These are phyloP conservation scores for Vinca minor DNA, from an alignment of 257 asterid species.

Conservation along the genomic window DNA sequence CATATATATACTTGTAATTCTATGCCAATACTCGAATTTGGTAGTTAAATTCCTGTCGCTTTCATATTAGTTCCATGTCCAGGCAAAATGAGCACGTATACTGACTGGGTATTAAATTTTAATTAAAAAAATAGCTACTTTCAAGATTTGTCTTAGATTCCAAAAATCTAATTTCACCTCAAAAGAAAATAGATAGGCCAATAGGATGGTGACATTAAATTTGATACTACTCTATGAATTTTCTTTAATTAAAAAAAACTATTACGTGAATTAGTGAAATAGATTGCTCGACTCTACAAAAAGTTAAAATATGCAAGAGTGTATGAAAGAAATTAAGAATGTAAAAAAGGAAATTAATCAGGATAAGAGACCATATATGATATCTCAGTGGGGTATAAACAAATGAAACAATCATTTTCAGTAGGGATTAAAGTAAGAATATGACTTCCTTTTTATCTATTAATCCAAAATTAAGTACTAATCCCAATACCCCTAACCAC, in stretches of 20 bases:
- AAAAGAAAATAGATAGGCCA: too few species aligned
- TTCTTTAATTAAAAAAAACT: too few species aligned
- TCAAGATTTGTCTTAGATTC: too few species aligned
- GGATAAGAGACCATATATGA: neutral
- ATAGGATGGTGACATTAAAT: too few species aligned
- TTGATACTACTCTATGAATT: too few species aligned
- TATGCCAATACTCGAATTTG: too few species aligned
- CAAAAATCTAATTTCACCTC: too few species aligned
- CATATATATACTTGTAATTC: neutral
- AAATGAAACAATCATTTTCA: constrained; percentile 16
- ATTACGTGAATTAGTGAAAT: neutral
- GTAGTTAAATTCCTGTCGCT: too few species aligned
- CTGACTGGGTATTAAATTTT: too few species aligned
- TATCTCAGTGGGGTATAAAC: constrained; percentile 16
- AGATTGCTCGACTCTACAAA: neutral
- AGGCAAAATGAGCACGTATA: too few species aligned
- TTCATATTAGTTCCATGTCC: too few species aligned
- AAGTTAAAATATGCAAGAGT: neutral
- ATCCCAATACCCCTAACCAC: constrained; percentile 14
- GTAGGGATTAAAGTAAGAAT: neutral
- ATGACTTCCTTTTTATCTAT: constrained; percentile 1
- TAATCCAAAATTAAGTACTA: constrained; percentile 10
- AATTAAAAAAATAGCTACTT: too few species aligned
- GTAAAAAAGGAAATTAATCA: neutral
- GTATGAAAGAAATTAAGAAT: neutral